Evolutionary conservation across 306 rosid species (phyloP).

Genomic region (Purshia tridentata): DNA sequence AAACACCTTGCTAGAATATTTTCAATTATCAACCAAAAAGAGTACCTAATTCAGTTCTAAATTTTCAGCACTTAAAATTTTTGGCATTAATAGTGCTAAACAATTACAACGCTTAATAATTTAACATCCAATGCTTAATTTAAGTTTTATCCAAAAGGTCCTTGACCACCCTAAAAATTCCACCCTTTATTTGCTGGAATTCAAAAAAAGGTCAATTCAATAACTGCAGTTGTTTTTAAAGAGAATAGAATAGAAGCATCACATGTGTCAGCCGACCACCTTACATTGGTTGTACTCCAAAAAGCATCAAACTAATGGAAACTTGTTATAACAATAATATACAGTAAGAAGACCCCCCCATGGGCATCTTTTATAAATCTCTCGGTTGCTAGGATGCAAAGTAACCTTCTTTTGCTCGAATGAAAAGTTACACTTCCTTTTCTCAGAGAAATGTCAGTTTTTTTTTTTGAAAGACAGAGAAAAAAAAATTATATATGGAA

Average conservation of each 20-base stretch:
- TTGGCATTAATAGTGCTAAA: not conserved
- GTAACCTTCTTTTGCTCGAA: not conserved
- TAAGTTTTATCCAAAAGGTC: not conserved
- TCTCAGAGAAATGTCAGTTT: not conserved
- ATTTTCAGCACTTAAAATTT: not conserved
- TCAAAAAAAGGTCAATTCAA: not conserved
- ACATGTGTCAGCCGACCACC: not conserved
- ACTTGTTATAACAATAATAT: not conserved
- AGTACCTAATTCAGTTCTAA: not conserved
- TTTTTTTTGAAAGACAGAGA: not conserved
- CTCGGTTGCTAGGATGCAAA: not conserved
- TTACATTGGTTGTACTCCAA: not conserved
- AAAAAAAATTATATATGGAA: not conserved
- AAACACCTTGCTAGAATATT: not conserved
- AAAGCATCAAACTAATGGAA: not conserved
- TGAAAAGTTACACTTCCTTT: not conserved
- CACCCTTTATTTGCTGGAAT: not conserved
- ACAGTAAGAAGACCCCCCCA: not conserved
- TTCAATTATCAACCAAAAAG: not conserved
- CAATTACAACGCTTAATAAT: not conserved
- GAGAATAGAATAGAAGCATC: conserved; percentile 1
- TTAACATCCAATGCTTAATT: not conserved
- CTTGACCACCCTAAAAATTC: conserved; percentile 5
- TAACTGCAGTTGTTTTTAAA: not conserved
- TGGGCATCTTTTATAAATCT: not conserved